Evolutionary conservation across 805 yeast species (phyloP), one percentile per base, ranked within the genome.

Genomic region (Priceomyces fermenticarens): DNA sequence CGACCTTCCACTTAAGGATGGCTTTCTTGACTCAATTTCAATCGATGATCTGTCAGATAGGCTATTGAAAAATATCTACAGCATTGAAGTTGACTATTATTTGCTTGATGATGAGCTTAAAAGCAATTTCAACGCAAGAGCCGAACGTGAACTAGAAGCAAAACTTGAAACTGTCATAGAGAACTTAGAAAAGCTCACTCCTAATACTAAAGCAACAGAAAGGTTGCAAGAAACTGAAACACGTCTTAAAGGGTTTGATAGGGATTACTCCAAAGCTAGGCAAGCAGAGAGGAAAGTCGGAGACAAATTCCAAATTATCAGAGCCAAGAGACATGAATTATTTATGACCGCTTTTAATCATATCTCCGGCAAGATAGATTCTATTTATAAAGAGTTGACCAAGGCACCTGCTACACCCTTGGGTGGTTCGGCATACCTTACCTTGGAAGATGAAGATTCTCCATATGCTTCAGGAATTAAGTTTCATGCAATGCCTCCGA

Each of bases 401-500:
- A 82, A 78, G 48, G 77, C 85, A 0, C 63, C 73, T 3, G 76
- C 82, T 0, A 78, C 87, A 26, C 83, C 95, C 2, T 70, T 85
- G 23, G 97, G 97, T 32, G 98, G 98, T 1, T 82, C 93, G n/a
- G 98, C 98, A 0, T 84, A 87, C 46, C 69, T 93, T 42, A 83
- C 91, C 0, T 63, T 89, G 29, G 96, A 88, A 51, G 90, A 88
- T 52, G 93, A 84, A 45, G 96, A 88, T 45, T 96, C 87, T 51
- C 97, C 98, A 3, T 93, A 83, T 53, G 61, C 77, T 26, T 78
- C 81, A 0, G 99, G 98, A 2, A 74, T 89, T 34, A 85, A 81
- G 51, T 93, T 88, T 53, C 93, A 88, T 60, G 97, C 96, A 0
- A 89, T 89, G 85, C 98, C 98, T 1, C 98, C 98, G 8, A 77